phyloP scores from a whole-genome alignment of 2,329 filamentous ascomycete species.

The Gyromitra esculenta region DNA sequence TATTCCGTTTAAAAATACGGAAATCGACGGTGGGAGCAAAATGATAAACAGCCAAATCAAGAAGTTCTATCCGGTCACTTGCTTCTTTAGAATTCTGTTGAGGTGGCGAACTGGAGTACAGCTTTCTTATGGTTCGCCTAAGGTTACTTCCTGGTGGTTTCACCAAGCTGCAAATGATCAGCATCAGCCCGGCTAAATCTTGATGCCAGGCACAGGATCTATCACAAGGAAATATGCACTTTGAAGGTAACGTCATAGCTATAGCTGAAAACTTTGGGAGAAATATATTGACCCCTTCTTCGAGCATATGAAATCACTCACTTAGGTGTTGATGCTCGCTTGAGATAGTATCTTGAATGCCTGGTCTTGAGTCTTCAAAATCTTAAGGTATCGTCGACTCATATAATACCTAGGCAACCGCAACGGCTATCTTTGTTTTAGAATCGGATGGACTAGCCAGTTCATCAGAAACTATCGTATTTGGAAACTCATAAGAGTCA shows the following conservation, averaged over 20 bases:
- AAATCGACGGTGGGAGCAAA: not conserved
- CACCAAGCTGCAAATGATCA: not conserved
- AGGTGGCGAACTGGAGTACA: slow-evolving; percentile 34
- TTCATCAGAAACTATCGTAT: not conserved
- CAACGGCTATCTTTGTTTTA: not conserved
- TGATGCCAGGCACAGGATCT: slow-evolving; percentile 31
- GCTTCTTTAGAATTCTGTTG: not conserved
- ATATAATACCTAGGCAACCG: slow-evolving; percentile 25
- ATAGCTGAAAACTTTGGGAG: not conserved
- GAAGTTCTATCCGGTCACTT: slow-evolving; percentile 14
- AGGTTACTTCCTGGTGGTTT: too few species aligned
- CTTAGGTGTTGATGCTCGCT: not conserved
- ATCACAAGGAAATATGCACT: not conserved
- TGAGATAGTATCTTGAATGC: not conserved
- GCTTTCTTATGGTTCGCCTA: slow-evolving; percentile 28
- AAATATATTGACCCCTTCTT: too few species aligned
- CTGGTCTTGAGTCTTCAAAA: not conserved
- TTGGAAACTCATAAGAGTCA: slow-evolving; percentile 16
- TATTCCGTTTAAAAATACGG: not conserved
- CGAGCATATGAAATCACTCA: too few species aligned
- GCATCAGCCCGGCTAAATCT: not conserved
- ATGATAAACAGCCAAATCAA: not conserved
- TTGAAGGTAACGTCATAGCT: slow-evolving; percentile 11
- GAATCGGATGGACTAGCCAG: not conserved
- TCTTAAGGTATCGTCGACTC: slow-evolving; percentile 23